Evolutionary conservation across 352 stramenopile genomes (phyloP).

Genomic region (Phytophthora sp.): DNA sequence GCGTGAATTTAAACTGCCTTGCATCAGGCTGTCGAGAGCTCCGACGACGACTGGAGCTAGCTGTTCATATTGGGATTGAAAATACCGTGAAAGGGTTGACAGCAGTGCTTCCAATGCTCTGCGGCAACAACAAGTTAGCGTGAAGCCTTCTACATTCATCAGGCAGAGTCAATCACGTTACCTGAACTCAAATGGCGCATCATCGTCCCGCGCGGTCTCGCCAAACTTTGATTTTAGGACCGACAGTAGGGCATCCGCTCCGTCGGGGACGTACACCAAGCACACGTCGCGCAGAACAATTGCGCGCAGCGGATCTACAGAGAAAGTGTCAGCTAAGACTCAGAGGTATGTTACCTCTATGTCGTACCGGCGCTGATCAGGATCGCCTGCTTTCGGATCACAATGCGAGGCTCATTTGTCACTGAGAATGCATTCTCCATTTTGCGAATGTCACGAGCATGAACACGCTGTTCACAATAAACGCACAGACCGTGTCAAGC

Average conservation of each 20-base stretch:
- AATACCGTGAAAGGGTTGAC: conserved; percentile 61
- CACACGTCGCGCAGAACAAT: conserved; percentile 61
- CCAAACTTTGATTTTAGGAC: conserved; percentile 57
- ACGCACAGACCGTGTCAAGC: too few relatives aligned
- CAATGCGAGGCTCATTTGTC: conserved; percentile 67
- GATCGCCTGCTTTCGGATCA: conserved; percentile 71
- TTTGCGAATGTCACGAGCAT: conserved; percentile 70
- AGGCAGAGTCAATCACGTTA: conserved; percentile 4
- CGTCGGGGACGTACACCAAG: conserved; percentile 54
- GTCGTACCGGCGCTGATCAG: conserved; percentile 61
- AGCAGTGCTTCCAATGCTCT: conserved; percentile 62
- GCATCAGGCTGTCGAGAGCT: conserved; percentile 56
- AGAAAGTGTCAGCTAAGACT: not conserved
- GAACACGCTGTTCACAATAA: conserved; percentile 41
- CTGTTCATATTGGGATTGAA: conserved; percentile 54
- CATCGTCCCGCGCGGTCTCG: conserved; percentile 44
- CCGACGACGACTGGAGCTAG: conserved; percentile 45
- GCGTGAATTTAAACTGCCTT: conserved; percentile 43
- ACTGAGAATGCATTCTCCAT: conserved; percentile 70
- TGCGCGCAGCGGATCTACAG: conserved; percentile 55
- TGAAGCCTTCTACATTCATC: too few relatives aligned
- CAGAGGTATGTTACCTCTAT: not conserved
- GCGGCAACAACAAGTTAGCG: not conserved
- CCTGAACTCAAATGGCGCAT: conserved; percentile 61
- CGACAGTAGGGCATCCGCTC: conserved; percentile 43